Conservation (phyloP, 1,139 yeast genomes). For the Lizanozyma gosingica region DNA sequence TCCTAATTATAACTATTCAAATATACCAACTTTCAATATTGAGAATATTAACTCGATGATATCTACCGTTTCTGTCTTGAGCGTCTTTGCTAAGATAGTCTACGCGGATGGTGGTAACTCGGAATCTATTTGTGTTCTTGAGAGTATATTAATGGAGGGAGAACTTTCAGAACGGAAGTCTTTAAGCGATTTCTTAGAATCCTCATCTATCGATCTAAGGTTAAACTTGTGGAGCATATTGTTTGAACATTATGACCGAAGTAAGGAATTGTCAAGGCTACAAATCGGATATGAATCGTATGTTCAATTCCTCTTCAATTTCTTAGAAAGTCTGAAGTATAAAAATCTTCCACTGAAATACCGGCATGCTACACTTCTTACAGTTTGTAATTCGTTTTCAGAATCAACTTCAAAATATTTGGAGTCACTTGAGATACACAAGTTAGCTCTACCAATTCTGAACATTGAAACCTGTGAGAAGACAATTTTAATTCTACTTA, state of each 20-base stretch:
- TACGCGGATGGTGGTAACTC: conserved; percentile 25
- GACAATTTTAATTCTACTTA: conserved; percentile 12
- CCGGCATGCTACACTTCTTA: background rate
- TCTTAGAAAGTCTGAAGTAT: conserved; percentile 15
- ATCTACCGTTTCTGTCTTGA: conserved; percentile 57
- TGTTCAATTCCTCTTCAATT: conserved; percentile 29
- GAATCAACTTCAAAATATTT: conserved; percentile 9
- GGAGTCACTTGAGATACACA: conserved; percentile 22
- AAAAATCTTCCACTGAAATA: conserved; percentile 11
- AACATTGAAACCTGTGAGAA: conserved; percentile 23
- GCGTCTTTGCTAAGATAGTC: conserved; percentile 55
- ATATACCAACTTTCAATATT: conserved; percentile 50
- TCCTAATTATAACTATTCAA: conserved; percentile 32
- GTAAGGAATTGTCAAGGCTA: conserved; percentile 29
- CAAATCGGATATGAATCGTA: conserved; percentile 50
- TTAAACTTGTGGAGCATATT: conserved; percentile 72
- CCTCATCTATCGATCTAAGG: conserved; percentile 59
- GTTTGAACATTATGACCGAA: conserved; percentile 47
- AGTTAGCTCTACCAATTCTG: conserved; percentile 32
- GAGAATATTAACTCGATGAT: conserved; percentile 50
- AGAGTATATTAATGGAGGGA: conserved; percentile 36
- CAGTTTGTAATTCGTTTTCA: background rate
- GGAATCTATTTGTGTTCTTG: conserved; percentile 46
- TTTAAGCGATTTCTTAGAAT: conserved; percentile 48
- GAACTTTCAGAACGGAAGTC: conserved; percentile 17